A percentile compares a stretch with the other conserved stretches of the same genome.
Evolutionary conservation across 768 basidiomycete genomes (phyloP).

Genomic region (Boletus sp.): DNA sequence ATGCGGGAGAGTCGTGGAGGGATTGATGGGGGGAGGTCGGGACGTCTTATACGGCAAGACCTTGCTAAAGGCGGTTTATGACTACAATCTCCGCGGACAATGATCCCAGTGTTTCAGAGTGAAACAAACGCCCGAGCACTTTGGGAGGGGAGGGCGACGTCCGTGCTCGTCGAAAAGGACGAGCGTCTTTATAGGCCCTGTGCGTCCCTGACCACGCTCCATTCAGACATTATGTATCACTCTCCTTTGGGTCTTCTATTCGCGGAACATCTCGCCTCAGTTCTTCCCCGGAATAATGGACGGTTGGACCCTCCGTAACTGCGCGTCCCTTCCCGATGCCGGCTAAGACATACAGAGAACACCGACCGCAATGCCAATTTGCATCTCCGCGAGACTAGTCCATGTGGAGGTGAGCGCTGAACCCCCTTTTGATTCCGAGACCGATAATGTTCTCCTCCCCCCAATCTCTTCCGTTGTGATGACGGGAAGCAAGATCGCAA

Average conservation of each 20-base stretch:
- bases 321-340: background rate
- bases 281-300: background rate
- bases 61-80: background rate
- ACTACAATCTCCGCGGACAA: constrained; percentile 12
- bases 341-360: background rate
- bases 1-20: background rate
- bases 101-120: constrained; percentile 11
- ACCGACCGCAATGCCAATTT: background rate
- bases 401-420: background rate
- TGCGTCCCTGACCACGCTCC: background rate
- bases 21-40: no score
- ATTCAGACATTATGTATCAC: background rate
- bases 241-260: background rate
- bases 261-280: background rate
- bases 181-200: background rate
- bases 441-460: no score
- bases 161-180: no score
- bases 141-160: background rate
- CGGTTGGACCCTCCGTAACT: background rate
- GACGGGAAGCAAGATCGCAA: background rate
- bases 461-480: background rate
- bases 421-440: background rate
- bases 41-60: constrained; percentile 3
- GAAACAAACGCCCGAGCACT: background rate
- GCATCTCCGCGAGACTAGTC: background rate